phyloP scores from a whole-genome alignment of 2,329 filamentous ascomycete genomes.

The Aspergillus terreus region DNA sequence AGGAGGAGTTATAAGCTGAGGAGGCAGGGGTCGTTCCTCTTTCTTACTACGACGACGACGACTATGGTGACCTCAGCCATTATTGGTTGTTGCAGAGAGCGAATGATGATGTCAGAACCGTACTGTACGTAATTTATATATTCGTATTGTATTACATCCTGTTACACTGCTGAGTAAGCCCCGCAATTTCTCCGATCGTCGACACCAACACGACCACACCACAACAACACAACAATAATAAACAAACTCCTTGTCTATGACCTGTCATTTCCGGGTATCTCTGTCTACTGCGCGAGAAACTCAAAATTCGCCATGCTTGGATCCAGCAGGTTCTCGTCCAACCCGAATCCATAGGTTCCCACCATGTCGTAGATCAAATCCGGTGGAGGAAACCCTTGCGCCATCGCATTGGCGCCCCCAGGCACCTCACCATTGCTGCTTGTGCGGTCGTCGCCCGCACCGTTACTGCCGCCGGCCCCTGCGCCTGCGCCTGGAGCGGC shows the following conservation, averaged over 20 bases:
- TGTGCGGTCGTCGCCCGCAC: not conserved
- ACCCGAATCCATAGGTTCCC: conserved; percentile 40
- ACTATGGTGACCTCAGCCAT: not conserved
- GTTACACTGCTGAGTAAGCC: no score
- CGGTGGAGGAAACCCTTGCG: conserved; percentile 38
- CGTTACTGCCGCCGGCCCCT: not conserved
- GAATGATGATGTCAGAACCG: not conserved
- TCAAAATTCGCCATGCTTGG: conserved; percentile 41
- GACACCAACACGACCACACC: no score
- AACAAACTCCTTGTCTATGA: not conserved
- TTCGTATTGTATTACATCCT: no score
- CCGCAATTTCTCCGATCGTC: no score
- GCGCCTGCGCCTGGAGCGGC: not conserved
- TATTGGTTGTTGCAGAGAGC: not conserved
- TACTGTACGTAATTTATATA: not conserved
- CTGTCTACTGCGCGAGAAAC: conserved; percentile 29
- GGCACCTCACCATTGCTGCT: conserved; percentile 24
- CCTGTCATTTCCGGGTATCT: not conserved
- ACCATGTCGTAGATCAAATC: conserved; percentile 43
- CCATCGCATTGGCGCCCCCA: conserved; percentile 40
- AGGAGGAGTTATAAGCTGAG: conserved; percentile 1
- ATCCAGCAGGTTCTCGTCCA: conserved; percentile 40
- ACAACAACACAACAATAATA: no score
- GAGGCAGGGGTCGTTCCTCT: not conserved
- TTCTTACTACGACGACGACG: not conserved